A percentile compares a stretch with the other conserved stretches of the same genome.
Evolutionary conservation across 1,139 yeast species (phyloP).

Genomic region (Geotrichum europaeum): DNA sequence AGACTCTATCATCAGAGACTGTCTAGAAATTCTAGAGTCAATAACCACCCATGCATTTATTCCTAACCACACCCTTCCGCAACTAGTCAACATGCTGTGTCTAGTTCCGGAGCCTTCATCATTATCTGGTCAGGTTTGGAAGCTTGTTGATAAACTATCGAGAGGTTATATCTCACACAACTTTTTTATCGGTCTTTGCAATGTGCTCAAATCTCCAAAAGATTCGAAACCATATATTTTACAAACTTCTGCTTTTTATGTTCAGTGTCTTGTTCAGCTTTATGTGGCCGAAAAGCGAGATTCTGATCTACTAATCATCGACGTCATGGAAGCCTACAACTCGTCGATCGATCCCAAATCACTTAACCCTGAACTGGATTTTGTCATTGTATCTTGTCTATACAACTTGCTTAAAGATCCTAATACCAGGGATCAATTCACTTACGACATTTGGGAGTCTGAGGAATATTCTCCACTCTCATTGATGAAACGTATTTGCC

Average conservation of each 20-base stretch:
- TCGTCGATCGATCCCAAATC: constrained; percentile 27
- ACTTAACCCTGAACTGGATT: constrained; percentile 23
- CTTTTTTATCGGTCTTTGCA: constrained; percentile 36
- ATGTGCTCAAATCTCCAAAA: constrained; percentile 31
- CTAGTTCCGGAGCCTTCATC: constrained; percentile 36
- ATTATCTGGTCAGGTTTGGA: constrained; percentile 40
- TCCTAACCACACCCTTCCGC: constrained; percentile 40
- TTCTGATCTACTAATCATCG: constrained; percentile 26
- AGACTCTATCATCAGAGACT: constrained; percentile 37
- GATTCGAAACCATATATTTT: not conserved
- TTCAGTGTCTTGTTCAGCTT: constrained; percentile 25
- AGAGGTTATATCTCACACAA: constrained; percentile 36
- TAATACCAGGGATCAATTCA: constrained; percentile 23
- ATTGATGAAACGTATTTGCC: constrained; percentile 20
- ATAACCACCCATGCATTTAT: constrained; percentile 45
- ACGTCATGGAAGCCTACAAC: constrained; percentile 27
- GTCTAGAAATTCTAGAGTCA: constrained; percentile 45
- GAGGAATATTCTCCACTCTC: constrained; percentile 42
- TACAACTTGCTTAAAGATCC: constrained; percentile 24
- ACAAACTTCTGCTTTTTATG: constrained; percentile 34
- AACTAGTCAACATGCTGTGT: constrained; percentile 45
- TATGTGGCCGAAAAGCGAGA: constrained; percentile 15
- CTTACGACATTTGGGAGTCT: constrained; percentile 46
- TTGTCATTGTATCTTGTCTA: constrained; percentile 22
- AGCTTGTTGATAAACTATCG: constrained; percentile 36